Evolutionary conservation across 2,329 filamentous ascomycete genomes (phyloP).

Genomic region (Arachnomyces sp.): DNA sequence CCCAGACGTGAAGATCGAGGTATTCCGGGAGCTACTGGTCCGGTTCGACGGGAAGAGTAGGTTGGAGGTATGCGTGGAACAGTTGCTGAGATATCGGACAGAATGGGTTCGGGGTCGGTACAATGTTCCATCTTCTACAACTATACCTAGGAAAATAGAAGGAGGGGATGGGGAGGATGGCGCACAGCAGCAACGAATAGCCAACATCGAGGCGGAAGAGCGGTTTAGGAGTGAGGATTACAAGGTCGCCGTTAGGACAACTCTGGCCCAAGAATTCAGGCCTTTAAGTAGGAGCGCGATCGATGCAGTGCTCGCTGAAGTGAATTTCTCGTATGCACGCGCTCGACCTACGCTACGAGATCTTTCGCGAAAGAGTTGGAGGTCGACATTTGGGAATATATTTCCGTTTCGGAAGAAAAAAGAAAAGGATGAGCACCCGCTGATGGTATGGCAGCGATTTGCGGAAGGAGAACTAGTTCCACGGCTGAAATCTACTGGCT

Average conservation of each 20-base stretch:
- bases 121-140: constrained; percentile 29
- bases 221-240: constrained; percentile 38
- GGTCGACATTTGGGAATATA: constrained; percentile 36
- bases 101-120: constrained; percentile 42
- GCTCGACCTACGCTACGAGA: constrained; percentile 38
- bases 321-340: constrained; percentile 38
- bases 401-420: constrained; percentile 35
- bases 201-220: constrained; percentile 32
- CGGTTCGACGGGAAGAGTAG: constrained; percentile 41
- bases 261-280: constrained; percentile 38
- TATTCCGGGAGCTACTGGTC: constrained; percentile 40
- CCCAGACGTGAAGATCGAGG: constrained; percentile 40
- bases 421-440: constrained; percentile 31
- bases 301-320: constrained; percentile 41
- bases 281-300: constrained; percentile 37
- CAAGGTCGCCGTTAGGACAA: constrained; percentile 31
- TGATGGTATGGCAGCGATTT: constrained; percentile 32
- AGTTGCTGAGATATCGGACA: constrained; percentile 38
- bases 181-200: constrained; percentile 1
- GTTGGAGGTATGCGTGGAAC: constrained; percentile 40
- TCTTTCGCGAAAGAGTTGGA: constrained; percentile 38
- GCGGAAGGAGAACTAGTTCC: constrained; percentile 26
- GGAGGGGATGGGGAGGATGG: constrained; percentile 1
- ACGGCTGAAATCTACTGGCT: constrained; percentile 35
- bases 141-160: constrained; percentile 5